phyloP scores from a whole-genome alignment of 441 rosid species.

The Syzygium syzygioides region DNA sequence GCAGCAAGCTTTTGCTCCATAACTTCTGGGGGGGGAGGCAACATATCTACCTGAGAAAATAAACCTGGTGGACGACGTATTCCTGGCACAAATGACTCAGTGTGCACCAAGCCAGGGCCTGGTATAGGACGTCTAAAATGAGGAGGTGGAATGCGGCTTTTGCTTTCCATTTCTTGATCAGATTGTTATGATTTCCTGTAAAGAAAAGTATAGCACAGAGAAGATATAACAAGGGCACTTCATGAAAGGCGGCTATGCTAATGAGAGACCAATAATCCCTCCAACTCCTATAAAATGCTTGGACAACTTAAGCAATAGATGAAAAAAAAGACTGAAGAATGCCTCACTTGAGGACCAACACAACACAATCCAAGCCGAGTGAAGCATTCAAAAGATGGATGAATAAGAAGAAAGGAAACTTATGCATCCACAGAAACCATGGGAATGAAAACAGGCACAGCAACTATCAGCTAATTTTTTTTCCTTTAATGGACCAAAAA shows the following conservation, averaged over 20 bases:
- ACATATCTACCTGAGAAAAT: constrained; percentile 59
- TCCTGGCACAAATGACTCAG: constrained; percentile 53
- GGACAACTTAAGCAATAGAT: not conserved
- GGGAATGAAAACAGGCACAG: not conserved
- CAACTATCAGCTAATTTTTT: not conserved
- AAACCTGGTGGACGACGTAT: constrained; percentile 38
- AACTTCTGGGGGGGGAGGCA: constrained; percentile 78
- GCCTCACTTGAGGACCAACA: not conserved
- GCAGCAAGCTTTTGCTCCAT: constrained; percentile 86
- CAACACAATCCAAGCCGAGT: not conserved
- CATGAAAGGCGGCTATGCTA: not conserved
- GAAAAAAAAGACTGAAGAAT: not conserved
- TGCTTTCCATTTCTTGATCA: constrained; percentile 54
- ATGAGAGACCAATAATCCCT: not conserved
- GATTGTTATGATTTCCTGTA: not conserved
- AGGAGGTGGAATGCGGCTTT: constrained; percentile 71
- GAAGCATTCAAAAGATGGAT: not conserved
- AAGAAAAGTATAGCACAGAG: not conserved
- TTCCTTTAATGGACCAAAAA: not conserved
- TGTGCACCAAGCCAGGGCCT: constrained; percentile 46
- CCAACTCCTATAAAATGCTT: not conserved
- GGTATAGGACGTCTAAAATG: constrained; percentile 64
- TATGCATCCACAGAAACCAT: not conserved
- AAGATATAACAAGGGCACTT: not conserved
- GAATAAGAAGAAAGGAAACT: not conserved